Conservation (phyloP, 495 filamentous ascomycete species). For the Pyrenula aspistea region DNA sequence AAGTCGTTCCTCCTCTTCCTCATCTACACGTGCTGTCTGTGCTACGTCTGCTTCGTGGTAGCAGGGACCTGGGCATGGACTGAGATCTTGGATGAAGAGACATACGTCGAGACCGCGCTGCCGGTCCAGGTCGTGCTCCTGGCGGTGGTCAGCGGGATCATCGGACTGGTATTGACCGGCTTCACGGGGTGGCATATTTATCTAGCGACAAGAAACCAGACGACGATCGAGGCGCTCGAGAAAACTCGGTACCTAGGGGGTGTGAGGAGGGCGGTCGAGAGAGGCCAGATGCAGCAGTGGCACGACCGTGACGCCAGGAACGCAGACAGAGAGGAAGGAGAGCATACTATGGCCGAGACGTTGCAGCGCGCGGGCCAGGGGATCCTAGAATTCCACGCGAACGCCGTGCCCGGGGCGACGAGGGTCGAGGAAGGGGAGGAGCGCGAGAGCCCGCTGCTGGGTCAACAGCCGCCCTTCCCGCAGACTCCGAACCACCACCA, state of each 20-base stretch:
- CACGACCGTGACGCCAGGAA: constrained; percentile 19
- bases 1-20: constrained; percentile 92
- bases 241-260: constrained; percentile 86
- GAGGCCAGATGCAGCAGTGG: constrained; percentile 38
- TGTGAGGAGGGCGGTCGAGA: constrained; percentile 54
- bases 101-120: constrained; percentile 54
- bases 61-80: constrained; percentile 67
- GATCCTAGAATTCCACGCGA: constrained; percentile 69
- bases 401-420: constrained; percentile 69
- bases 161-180: constrained; percentile 74
- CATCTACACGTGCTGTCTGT: constrained; percentile 80
- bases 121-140: constrained; percentile 87
- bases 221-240: constrained; percentile 91
- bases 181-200: constrained; percentile 92
- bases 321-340: constrained; percentile 29
- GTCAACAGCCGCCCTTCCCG: constrained; percentile 12
- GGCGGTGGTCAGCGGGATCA: constrained; percentile 76
- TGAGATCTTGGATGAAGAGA: constrained; percentile 58
- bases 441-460: constrained; percentile 17
- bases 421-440: constrained; percentile 71
- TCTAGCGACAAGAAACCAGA: constrained; percentile 64
- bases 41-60: constrained; percentile 64
- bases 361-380: constrained; percentile 61
- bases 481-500: constrained; percentile 6
- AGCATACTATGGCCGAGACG: constrained; percentile 46